These are phyloP conservation scores for Russula vinacea DNA, from an alignment of 768 basidiomycete species.

Conservation along the genomic window DNA sequence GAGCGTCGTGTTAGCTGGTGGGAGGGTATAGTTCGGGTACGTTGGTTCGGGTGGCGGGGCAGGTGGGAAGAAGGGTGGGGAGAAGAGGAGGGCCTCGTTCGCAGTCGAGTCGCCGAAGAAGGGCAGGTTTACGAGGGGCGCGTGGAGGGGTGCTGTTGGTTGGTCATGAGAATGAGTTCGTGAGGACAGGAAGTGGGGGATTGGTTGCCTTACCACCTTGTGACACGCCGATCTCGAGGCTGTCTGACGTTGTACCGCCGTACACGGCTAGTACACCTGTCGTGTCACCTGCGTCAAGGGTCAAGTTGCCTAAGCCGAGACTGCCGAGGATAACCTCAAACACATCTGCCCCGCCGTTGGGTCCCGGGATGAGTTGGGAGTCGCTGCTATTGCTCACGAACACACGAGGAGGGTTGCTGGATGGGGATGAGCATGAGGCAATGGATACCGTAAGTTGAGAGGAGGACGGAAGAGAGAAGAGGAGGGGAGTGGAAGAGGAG, in stretches of 20 bases:
- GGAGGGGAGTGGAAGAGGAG: constrained; percentile 25
- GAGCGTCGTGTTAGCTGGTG: constrained; percentile 48
- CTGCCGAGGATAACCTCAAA: constrained; percentile 46
- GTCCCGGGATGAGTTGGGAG: constrained; percentile 38
- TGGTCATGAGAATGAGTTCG: background rate
- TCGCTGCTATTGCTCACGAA: constrained; percentile 54
- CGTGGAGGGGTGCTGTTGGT: constrained; percentile 43
- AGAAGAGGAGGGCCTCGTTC: constrained; percentile 71
- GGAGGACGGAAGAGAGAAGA: constrained; percentile 34
- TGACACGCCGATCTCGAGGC: constrained; percentile 63
- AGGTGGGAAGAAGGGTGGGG: constrained; percentile 48
- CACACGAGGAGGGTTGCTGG: constrained; percentile 45
- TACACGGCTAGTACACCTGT: constrained; percentile 51
- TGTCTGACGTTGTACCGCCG: constrained; percentile 36
- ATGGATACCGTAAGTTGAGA: constrained; percentile 35
- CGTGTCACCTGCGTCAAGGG: constrained; percentile 41
- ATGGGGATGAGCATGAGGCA: constrained; percentile 35
- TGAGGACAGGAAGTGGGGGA: background rate
- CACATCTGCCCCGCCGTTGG: constrained; percentile 41
- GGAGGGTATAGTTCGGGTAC: constrained; percentile 77
- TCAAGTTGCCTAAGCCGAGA: constrained; percentile 53
- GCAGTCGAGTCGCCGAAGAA: constrained; percentile 72
- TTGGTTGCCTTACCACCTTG: constrained; percentile 21
- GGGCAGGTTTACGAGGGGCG: constrained; percentile 44
- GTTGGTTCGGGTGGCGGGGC: constrained; percentile 39